phyloP scores from a whole-genome alignment of 805 yeast species.

The Zygoascus ofunaensis region DNA sequence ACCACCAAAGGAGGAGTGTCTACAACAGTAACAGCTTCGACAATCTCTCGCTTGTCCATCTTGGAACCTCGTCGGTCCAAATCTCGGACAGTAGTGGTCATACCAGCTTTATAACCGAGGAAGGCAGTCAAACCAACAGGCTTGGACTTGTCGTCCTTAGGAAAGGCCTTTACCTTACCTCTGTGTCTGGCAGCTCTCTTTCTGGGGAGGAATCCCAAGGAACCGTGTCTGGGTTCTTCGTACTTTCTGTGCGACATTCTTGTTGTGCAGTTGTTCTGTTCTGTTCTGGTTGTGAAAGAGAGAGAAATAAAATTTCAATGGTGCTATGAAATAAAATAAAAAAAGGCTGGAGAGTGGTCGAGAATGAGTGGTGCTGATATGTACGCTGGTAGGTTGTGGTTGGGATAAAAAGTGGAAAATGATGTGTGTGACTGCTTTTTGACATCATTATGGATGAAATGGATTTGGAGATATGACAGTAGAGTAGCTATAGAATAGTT shows the following conservation, averaged over 20 bases:
- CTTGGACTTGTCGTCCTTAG: constrained; percentile 95
- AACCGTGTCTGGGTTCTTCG: constrained; percentile 99
- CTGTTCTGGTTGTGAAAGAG: background rate
- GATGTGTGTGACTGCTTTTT: background rate
- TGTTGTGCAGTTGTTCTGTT: constrained; percentile 5
- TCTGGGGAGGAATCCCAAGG: constrained; percentile 98
- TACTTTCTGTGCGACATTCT: constrained; percentile 98
- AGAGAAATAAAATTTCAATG: constrained; percentile 2
- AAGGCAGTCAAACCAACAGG: constrained; percentile 98
- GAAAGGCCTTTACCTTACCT: constrained; percentile 99
- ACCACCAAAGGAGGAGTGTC: constrained; percentile 99
- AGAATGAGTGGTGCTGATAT: background rate
- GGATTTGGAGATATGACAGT: too few species aligned
- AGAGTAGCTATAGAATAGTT: too few species aligned
- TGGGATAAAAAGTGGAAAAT: too few species aligned
- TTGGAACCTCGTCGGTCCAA: constrained; percentile 99
- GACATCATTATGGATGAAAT: too few species aligned
- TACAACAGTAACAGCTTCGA: constrained; percentile 98
- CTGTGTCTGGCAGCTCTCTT: constrained; percentile 98
- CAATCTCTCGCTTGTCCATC: constrained; percentile 99
- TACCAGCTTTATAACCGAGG: constrained; percentile 99
- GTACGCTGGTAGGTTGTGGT: background rate
- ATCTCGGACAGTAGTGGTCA: constrained; percentile 99
- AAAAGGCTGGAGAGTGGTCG: too few species aligned
- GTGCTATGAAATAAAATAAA: too few species aligned